phyloP scores from a whole-genome alignment of 176 grass and related monocot genomes.

The Triticum monococcum region DNA sequence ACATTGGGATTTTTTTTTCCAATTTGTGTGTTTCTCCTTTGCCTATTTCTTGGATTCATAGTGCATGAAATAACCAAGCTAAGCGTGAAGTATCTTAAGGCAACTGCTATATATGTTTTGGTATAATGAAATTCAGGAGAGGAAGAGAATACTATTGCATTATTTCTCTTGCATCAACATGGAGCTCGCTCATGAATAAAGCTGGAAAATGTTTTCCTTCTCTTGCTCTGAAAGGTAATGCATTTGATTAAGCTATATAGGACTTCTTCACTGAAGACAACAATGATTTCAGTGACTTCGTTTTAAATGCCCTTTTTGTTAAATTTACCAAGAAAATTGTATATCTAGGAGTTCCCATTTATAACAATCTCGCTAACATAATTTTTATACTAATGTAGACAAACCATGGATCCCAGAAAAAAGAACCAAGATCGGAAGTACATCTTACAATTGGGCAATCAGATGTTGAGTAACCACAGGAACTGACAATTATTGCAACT shows the following conservation, averaged over 20 bases:
- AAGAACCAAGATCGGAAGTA: constrained; percentile 16
- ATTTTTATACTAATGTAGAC: not conserved
- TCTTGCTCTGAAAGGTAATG: constrained; percentile 3
- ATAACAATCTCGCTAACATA: not conserved
- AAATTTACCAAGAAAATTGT: constrained; percentile 16
- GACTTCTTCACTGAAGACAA: constrained; percentile 14
- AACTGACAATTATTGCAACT: constrained; percentile 82
- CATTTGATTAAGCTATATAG: constrained; percentile 11
- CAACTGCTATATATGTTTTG: not conserved
- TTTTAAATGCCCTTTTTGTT: not conserved
- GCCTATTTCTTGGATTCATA: not conserved
- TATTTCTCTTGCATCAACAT: constrained; percentile 5
- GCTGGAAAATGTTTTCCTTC: not conserved
- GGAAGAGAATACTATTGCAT: not conserved
- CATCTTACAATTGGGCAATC: constrained; percentile 89
- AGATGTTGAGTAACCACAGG: constrained; percentile 79
- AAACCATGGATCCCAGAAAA: constrained; percentile 18
- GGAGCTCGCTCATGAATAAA: constrained; percentile 3
- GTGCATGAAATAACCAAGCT: not conserved
- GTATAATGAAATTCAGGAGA: constrained; percentile 25
- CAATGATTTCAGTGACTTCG: constrained; percentile 16
- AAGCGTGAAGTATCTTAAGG: not conserved
- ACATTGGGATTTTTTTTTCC: not conserved
- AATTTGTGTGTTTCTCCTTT: not conserved
- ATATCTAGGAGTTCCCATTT: not conserved